A percentile compares a stretch with the other conserved stretches of the same genome.
Evolutionary conservation across 495 filamentous ascomycete species (phyloP).

Genomic region (Penicillium waksmanii): DNA sequence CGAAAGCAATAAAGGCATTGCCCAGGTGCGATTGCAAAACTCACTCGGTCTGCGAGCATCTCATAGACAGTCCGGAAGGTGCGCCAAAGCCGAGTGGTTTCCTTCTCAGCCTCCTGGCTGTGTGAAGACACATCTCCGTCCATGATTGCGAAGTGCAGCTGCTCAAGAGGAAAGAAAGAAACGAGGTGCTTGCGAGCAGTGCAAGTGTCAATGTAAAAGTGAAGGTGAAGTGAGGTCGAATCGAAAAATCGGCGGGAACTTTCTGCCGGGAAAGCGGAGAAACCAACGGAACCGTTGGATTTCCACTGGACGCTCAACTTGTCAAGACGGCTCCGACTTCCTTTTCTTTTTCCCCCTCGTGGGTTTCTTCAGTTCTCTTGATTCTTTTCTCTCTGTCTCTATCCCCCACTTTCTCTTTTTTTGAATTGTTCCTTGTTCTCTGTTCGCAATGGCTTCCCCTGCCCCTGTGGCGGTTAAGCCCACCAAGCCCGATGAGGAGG

Average conservation of each 20-base stretch:
- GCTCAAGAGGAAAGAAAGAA: not conserved
- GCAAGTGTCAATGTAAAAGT: constrained; percentile 5
- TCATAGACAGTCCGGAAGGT: constrained; percentile 86
- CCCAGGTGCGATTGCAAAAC: constrained; percentile 20
- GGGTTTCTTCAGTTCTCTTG: constrained; percentile 14
- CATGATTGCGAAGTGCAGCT: constrained; percentile 36
- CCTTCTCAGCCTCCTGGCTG: constrained; percentile 63
- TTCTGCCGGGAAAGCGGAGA: constrained; percentile 41
- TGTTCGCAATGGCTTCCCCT: constrained; percentile 42
- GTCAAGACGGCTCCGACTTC: not conserved
- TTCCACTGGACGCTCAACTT: constrained; percentile 15
- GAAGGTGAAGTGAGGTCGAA: constrained; percentile 27
- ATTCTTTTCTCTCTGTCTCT: constrained; percentile 17
- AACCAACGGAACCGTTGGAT: constrained; percentile 36
- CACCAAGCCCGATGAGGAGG: constrained; percentile 59
- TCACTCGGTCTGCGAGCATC: constrained; percentile 82
- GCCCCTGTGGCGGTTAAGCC: constrained; percentile 50
- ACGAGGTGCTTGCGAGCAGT: not conserved
- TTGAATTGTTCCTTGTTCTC: constrained; percentile 16
- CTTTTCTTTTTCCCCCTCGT: constrained; percentile 29
- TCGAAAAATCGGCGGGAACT: constrained; percentile 36
- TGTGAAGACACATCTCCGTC: constrained; percentile 54
- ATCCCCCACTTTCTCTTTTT: constrained; percentile 16
- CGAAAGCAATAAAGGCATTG: not conserved
- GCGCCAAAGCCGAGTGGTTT: constrained; percentile 78